Evolutionary conservation across 768 basidiomycete species (phyloP), one percentile per base, ranked within the genome.

Genomic region (Xanthoconium purpureum): DNA sequence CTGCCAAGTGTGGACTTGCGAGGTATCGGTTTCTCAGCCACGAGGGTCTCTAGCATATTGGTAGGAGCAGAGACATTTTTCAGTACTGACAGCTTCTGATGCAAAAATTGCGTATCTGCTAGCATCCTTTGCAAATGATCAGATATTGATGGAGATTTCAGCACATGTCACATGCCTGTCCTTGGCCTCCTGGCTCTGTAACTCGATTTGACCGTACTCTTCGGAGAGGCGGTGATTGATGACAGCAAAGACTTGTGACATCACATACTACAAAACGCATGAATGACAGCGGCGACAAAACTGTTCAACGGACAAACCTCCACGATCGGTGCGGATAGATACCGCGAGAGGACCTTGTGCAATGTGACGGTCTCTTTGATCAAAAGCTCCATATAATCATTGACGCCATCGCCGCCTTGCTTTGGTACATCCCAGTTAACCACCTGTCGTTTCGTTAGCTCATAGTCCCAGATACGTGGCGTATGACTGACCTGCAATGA

Each of bases 281-380:
- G 57, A 57, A 49, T 44, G 54, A 61, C 18, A 28, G 40, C 47
- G 14, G 45, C 57, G 57, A 61, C 49, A 56, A 24, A 39, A 39
- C 24, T 50, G 43, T 57, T 24, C 43, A 32, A 38, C 8, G 29
- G 20, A 59, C 66, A 66, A 66, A 92, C 94, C 83, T 95, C 92
- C 43, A 97, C 91, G 29, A 93, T 81, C 33, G 83, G 79, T 44
- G 78, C 72, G 15, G 90, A 78, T 30, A 98, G 78, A 73, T 97
- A 98, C 47, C 95, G 89, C 45, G 92, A 91, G 42, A 98, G 78
- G 49, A 99, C 94, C 70, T 96, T 98, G 75, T 98, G 93, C 49
- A 99, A 78, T 30, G 92, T 96, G 54, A 91, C 88, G 18, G 94
- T 95, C 74, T 99, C 97, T 73, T 94, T 95, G 64, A 95, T 86